Base-by-base conservation (phyloP, 1,139 yeast species). In the Sugiyamaella castrensis region DNA sequence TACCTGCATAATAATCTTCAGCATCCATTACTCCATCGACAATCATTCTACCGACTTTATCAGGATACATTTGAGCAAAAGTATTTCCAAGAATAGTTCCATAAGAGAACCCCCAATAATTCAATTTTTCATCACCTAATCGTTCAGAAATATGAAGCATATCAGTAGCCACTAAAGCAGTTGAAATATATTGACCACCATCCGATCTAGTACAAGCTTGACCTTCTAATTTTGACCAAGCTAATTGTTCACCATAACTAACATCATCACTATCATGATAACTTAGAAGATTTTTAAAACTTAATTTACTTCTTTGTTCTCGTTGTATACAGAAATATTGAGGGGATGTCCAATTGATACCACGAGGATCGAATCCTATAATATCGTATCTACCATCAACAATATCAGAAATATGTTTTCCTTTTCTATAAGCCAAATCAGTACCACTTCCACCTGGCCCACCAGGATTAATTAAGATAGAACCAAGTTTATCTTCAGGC, bases 401-500 rank as follows among this genome's bases (percentile, higher is more conserved):
- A 13, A 40, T 26, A 9, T 40, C 47, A 15, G 43, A 38, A 29
- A 53, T 39, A 8, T 29, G 13, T 37, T 29, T 16, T 8, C 51
- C 56, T 29, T 19, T 33, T 8, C 45, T 33, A 32, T 50, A 52
- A 33, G 41, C 36, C 6, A 43, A 33, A 8, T 29, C 27, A 11
- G 56, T 53, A 12, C 57, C 57, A 35, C 56, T 52, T 8, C 48
- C 56, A 24, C 57, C 57, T 30, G 57, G 57, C 9, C 54, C 53
- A 11, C 57, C 57, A 6, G 57, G 54, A 35, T 48, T 52, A 38
- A 53, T 42, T 9, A 53, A 43, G 24, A 53, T 32, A 8, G 54
- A 38, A 9, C 57, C 57, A 4, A 52, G 46, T 33, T 44, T 40
- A 8, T 38, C 43, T 38, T 37, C 37, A 16, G 24, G 28, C 19